phyloP scores from a whole-genome alignment of 2,329 filamentous ascomycete genomes.

The Pseudogymnoascus destructans region DNA sequence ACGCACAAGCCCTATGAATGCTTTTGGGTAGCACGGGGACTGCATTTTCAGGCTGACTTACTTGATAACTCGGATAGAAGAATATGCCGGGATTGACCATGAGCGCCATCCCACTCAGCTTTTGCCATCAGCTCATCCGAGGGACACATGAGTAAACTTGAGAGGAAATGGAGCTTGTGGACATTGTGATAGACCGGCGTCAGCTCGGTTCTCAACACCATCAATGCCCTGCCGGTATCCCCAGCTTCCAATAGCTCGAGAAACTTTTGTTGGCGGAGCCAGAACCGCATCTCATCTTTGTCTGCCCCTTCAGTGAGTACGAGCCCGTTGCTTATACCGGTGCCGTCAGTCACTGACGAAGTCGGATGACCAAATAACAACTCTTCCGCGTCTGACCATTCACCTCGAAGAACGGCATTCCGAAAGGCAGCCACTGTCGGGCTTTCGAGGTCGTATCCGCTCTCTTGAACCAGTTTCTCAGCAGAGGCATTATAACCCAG shows the following conservation, averaged over 20 bases:
- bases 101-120: conserved; percentile 74
- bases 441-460: conserved; percentile 78
- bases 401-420: conserved; percentile 62
- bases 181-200: conserved; percentile 75
- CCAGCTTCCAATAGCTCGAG: conserved; percentile 72
- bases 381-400: conserved; percentile 75
- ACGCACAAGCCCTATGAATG: background rate
- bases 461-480: conserved; percentile 60
- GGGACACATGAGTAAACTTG: conserved; percentile 79
- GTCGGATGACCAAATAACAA: conserved; percentile 48
- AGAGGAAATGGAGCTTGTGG: conserved; percentile 65
- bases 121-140: conserved; percentile 64
- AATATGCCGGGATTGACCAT: conserved; percentile 57
- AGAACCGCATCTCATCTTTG: conserved; percentile 69
- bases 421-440: conserved; percentile 77
- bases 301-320: conserved; percentile 65
- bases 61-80: conserved; percentile 75
- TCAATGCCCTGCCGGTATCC: conserved; percentile 60
- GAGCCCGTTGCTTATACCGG: conserved; percentile 31
- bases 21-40: background rate
- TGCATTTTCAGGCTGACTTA: conserved; percentile 32
- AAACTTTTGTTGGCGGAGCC: conserved; percentile 86
- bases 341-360: conserved; percentile 14
- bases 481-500: conserved; percentile 76
- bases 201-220: conserved; percentile 75